Evolutionary conservation across 257 asterid genomes (phyloP), one percentile per base, ranked within the genome.

Genomic region (Gentiana macrophylla): DNA sequence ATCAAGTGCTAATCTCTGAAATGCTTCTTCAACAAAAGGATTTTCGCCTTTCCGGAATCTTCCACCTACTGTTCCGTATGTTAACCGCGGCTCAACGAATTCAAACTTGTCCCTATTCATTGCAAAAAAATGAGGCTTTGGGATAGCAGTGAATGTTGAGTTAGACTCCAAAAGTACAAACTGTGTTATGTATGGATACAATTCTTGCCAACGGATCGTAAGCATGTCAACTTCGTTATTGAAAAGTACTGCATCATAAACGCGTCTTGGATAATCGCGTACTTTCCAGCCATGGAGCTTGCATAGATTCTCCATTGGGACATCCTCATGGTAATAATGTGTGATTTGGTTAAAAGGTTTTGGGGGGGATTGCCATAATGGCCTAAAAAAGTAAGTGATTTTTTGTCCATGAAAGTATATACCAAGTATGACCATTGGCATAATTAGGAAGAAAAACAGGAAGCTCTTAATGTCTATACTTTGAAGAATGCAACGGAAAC

Each of bases 331-430:
- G 55, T 89, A 85, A 78, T 89, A 89, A 53, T 89, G 97, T 51
- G 91, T 76, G 33, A 70, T 74, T 59, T 80, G 91, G 4, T 70
- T 71, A 74, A 89, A 89, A n/a, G 97, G 80, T 66, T 76, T 80
- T 0, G 97, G 97, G 1, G 95, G 95, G 12, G 89, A 80, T 55
- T 83, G 89, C 97, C 97, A 89, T 5, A 89, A 62, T 0, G 97
- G 97, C 49, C 95, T 75, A 15, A 89, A 69, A 65, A 89, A 89
- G 81, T 85, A 89, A 33, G 86, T 79, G 67, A 89, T 72, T 62
- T 89, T 89, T 74, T 83, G 95, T 13, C 97, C 97, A 41, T 89
- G 97, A 41, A 76, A 56, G 49, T 77, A 85, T 54, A 79, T 65
- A 3, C 77, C 63, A 24, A 77, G 62, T 33, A 81, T 53, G 58